Conservation (phyloP, 805 yeast genomes). For the Ogataea thermomethanolica region DNA sequence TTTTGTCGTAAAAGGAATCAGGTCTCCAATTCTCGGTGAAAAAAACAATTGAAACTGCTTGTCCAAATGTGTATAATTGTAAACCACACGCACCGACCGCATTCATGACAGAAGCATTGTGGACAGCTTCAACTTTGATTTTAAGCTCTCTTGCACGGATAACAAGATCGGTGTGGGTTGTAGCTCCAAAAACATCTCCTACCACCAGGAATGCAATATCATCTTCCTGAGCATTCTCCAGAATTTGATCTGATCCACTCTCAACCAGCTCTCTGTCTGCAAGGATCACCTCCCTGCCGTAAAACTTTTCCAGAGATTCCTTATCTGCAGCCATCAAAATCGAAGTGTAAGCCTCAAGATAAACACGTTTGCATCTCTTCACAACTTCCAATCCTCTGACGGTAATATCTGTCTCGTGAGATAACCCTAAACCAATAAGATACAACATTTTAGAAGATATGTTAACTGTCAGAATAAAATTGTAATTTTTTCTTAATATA, state of each 20-base stretch:
- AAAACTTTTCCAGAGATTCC: slow-evolving; percentile 70
- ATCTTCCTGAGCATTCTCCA: slow-evolving; percentile 69
- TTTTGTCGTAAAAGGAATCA: slow-evolving; percentile 86
- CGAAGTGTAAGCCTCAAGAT: slow-evolving; percentile 92
- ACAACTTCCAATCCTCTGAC: slow-evolving; percentile 90
- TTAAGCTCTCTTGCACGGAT: slow-evolving; percentile 84
- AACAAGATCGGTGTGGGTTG: slow-evolving; percentile 93
- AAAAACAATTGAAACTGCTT: slow-evolving; percentile 93
- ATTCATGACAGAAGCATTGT: slow-evolving; percentile 96
- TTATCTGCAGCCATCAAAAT: slow-evolving; percentile 90
- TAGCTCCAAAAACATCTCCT: slow-evolving; percentile 97
- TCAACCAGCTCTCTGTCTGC: slow-evolving; percentile 97
- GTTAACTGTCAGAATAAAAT: slow-evolving; percentile 3
- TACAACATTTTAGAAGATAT: slow-evolving; percentile 60
- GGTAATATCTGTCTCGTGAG: slow-evolving; percentile 86
- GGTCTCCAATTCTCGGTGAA: slow-evolving; percentile 97
- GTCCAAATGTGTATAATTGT: slow-evolving; percentile 93
- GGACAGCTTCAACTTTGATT: slow-evolving; percentile 77
- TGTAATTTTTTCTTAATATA: background rate
- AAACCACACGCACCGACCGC: slow-evolving; percentile 98
- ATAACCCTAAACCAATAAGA: slow-evolving; percentile 86
- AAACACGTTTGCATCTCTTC: slow-evolving; percentile 81
- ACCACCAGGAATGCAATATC: slow-evolving; percentile 94
- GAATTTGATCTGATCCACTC: slow-evolving; percentile 77
- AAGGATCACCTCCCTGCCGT: slow-evolving; percentile 77